Percentiles rank a stretch among this genome's conserved stretches.
phyloP scores from a whole-genome alignment of 2,329 filamentous ascomycete species.

The Cryphonectria carpinicola region DNA sequence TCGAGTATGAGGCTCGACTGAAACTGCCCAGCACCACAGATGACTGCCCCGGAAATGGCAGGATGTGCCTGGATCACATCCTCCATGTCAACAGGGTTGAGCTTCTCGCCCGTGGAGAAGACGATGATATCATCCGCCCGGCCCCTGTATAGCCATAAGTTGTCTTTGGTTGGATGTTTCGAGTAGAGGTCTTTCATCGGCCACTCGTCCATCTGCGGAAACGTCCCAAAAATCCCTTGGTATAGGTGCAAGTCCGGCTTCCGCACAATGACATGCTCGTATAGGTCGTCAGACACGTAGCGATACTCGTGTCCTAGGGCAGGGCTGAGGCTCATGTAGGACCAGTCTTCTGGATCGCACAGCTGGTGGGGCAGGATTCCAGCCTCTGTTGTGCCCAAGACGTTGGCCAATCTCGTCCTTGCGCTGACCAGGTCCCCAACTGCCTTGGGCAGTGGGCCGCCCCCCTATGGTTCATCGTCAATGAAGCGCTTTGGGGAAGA shows the following conservation, averaged over 20 bases:
- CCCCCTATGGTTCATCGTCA: background rate
- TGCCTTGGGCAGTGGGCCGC: background rate
- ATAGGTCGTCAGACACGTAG: constrained; percentile 29
- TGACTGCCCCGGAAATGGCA: background rate
- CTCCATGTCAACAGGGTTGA: constrained; percentile 16
- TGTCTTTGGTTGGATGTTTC: constrained; percentile 5
- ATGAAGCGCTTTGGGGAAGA: too few relatives aligned
- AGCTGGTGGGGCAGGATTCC: background rate
- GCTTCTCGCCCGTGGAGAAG: constrained; percentile 16
- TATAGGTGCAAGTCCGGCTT: constrained; percentile 26
- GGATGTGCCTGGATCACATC: constrained; percentile 15
- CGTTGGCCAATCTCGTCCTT: background rate
- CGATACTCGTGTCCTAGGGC: constrained; percentile 4
- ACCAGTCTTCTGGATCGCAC: background rate
- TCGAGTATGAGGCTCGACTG: constrained; percentile 41
- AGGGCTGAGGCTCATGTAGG: constrained; percentile 35
- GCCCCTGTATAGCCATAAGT: constrained; percentile 2
- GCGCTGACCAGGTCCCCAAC: background rate
- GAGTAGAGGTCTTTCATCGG: constrained; percentile 11
- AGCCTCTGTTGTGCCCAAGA: background rate
- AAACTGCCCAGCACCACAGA: constrained; percentile 4
- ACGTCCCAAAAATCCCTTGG: constrained; percentile 35
- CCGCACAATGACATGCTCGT: constrained; percentile 37
- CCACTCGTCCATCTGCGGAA: constrained; percentile 38
- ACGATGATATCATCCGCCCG: constrained; percentile 16